A percentile compares a stretch with the other conserved stretches of the same genome.
phyloP scores from a whole-genome alignment of 2,329 filamentous ascomycete genomes.

The Colletotrichum theobromicola region DNA sequence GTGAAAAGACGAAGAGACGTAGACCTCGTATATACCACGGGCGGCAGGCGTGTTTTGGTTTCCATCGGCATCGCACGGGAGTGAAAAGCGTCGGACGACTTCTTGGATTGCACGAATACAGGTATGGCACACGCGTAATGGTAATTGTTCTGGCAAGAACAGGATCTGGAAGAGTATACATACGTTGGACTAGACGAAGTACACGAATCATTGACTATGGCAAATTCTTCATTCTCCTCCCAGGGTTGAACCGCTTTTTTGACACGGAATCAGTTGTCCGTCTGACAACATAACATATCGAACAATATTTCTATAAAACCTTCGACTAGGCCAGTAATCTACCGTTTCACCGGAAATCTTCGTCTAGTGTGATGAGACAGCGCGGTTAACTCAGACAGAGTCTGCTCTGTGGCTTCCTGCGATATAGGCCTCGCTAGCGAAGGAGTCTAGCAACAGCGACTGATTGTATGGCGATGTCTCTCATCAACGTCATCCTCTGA shows the following conservation, averaged over 20 bases:
- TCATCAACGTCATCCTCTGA: neutral
- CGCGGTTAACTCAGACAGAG: no score
- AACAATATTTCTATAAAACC: no score
- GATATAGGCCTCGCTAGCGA: no score
- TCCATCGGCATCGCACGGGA: neutral
- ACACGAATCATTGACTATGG: neutral
- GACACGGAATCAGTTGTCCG: neutral
- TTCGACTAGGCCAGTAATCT: no score
- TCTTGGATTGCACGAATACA: neutral
- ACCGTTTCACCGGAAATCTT: no score
- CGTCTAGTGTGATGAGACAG: no score
- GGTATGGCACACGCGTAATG: neutral
- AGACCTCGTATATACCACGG: neutral
- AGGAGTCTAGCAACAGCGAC: no score
- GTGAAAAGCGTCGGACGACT: neutral
- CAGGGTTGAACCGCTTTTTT: neutral
- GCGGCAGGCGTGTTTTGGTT: neutral
- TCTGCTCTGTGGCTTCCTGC: no score
- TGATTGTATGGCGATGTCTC: neutral
- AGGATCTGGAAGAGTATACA: neutral
- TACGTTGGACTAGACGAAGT: neutral
- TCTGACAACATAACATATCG: no score
- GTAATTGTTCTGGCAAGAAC: neutral
- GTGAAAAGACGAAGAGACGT: neutral
- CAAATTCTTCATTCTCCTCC: neutral